Evolutionary conservation across 768 basidiomycete genomes (phyloP).

Genomic region (Suillus brevipes): DNA sequence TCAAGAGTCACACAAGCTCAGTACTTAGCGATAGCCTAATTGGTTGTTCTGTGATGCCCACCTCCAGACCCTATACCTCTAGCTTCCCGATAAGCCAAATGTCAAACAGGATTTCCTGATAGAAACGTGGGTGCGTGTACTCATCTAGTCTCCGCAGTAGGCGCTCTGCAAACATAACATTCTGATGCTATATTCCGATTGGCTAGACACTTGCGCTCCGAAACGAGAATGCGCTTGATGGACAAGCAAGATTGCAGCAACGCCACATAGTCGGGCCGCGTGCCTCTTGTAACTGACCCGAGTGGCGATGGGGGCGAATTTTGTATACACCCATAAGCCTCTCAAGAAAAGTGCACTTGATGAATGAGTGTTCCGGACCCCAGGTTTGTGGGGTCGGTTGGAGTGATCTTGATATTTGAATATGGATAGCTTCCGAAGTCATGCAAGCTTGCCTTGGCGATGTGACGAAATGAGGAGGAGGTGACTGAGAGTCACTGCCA

Average conservation of each 20-base stretch:
- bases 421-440: neutral
- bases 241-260: constrained; percentile 23
- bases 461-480: constrained; percentile 32
- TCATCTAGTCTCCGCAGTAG: constrained; percentile 30
- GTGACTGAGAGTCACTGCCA: constrained; percentile 23
- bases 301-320: constrained; percentile 23
- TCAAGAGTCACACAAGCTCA: neutral
- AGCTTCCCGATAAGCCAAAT: constrained; percentile 30
- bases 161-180: constrained; percentile 18
- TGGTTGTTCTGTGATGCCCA: neutral
- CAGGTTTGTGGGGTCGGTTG: constrained; percentile 18
- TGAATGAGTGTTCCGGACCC: constrained; percentile 29
- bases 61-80: constrained; percentile 6
- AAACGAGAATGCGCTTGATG: constrained; percentile 33
- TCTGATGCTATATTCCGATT: neutral
- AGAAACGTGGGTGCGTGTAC: constrained; percentile 32
- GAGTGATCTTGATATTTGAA: constrained; percentile 30
- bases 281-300: constrained; percentile 22
- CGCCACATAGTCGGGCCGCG: constrained; percentile 18
- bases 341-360: constrained; percentile 24
- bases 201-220: constrained; percentile 21
- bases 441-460: constrained; percentile 20
- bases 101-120: constrained; percentile 24
- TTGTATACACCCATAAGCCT: constrained; percentile 27
- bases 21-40: neutral